Base-by-base conservation (phyloP, 2,329 filamentous ascomycete species). In the Verticillium dahliae region DNA sequence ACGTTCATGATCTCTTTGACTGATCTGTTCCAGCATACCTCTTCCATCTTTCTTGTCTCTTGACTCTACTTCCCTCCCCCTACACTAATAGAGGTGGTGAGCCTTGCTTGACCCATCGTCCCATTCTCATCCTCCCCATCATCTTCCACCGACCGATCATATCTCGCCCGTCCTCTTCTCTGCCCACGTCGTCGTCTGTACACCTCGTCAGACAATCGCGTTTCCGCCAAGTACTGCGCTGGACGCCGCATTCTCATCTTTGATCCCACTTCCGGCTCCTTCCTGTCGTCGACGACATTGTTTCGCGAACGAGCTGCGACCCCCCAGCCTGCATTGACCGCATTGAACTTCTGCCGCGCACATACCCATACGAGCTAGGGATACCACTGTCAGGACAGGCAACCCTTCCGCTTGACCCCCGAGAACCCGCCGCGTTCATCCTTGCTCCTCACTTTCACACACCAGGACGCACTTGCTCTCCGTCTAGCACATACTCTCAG, bases 1-100 rank as follows among this genome's bases (percentile, higher is more conserved):
- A 65, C 62, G 62, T 52, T 65, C 63, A 60, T 62, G 58, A 60
- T 62, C 63, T 59, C 62, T 62, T 63, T 58, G 60, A 62, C 63
- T 65, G 63, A 64, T 65, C 62, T 59, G 59, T 58, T 57, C 62
- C 59, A 45, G 41, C 56, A 58, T 60, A 62, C 62, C 63, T 62
- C 52, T 52, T 38, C 33, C 50, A 54, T 39, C 35, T 39, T 56
- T 58, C 58, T 58, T 58, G 15, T 52, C 18, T 18, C 45, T 52
- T 52, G 11, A 52, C 13, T 13, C 35, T 37, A 31, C 35, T 10
- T 37, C 45, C 45, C 10, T 27, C 18, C 45, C 45, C 45, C 45
- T 52, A 52, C 45, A 58, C 57, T 58, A 58, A 58, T 58, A 58
- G 45, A 52, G 45, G 45, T 52, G 18, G n/a, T 52, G 18, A 13